Conservation (phyloP, 2,329 filamentous ascomycete species). For the Colletotrichum abscissum region DNA sequence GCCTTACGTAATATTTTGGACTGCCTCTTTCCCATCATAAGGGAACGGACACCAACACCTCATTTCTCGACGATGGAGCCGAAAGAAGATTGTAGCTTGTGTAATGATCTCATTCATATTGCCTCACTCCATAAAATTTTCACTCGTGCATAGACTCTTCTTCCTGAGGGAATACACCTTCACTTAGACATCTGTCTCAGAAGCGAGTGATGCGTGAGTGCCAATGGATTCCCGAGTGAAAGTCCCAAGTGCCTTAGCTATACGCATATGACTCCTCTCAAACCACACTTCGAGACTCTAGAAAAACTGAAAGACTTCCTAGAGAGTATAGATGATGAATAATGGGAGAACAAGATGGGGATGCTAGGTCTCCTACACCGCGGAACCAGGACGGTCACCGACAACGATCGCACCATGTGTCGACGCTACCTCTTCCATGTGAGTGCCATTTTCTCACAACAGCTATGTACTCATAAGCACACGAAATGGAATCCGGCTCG, state of each 20-base stretch:
- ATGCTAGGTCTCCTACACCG: neutral
- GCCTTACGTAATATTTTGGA: neutral
- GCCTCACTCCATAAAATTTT: neutral
- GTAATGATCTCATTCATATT: neutral
- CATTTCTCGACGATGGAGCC: neutral
- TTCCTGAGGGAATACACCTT: neutral
- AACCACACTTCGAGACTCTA: neutral
- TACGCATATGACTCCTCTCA: neutral
- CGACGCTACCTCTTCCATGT: neutral
- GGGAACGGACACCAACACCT: neutral
- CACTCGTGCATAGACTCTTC: neutral
- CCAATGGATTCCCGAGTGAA: neutral
- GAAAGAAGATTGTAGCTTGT: neutral
- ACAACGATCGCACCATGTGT: neutral
- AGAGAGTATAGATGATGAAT: neutral
- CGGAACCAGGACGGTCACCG: neutral
- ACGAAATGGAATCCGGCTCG: neutral
- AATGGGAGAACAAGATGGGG: neutral
- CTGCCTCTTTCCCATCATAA: neutral
- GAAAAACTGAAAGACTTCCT: neutral
- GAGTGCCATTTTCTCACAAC: neutral
- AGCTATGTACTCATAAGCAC: neutral
- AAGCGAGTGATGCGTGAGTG: neutral
- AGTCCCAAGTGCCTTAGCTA: neutral
- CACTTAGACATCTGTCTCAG: neutral